phyloP scores from a whole-genome alignment of 805 yeast genomes.

The Nakazawaea laoshanensis region DNA sequence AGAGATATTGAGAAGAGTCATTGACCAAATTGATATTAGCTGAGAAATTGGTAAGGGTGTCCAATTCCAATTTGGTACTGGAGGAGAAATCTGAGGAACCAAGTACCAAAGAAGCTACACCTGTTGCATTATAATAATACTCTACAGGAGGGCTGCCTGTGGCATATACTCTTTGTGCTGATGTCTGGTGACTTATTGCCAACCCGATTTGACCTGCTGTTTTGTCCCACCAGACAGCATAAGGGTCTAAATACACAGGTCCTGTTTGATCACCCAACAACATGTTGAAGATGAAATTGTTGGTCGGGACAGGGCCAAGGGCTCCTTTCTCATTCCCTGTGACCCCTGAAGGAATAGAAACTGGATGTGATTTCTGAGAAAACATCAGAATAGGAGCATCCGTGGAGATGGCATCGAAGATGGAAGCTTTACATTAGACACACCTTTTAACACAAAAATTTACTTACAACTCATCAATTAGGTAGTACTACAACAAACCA shows the following conservation, averaged over 20 bases:
- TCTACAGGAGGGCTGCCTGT: slow-evolving; percentile 38
- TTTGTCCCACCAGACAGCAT: slow-evolving; percentile 56
- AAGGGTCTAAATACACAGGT: slow-evolving; percentile 79
- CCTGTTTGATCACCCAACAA: slow-evolving; percentile 55
- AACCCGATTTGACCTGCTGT: slow-evolving; percentile 39
- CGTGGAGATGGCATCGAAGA: slow-evolving; percentile 32
- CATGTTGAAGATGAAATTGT: slow-evolving; percentile 71
- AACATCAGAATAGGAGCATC: slow-evolving; percentile 37
- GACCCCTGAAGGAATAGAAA: slow-evolving; percentile 17
- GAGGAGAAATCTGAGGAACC: slow-evolving; percentile 33
- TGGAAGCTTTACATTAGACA: no score
- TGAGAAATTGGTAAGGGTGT: slow-evolving; percentile 22
- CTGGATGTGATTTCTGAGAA: slow-evolving; percentile 18
- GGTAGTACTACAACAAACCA: no score
- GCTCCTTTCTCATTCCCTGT: slow-evolving; percentile 10
- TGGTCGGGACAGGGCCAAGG: slow-evolving; percentile 46
- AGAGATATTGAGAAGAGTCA: slow-evolving; percentile 5
- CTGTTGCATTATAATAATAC: slow-evolving; percentile 57
- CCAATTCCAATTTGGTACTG: slow-evolving; percentile 17
- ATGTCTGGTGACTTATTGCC: slow-evolving; percentile 56
- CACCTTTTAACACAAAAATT: no score
- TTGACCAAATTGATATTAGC: slow-evolving; percentile 16
- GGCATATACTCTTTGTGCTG: slow-evolving; percentile 58
- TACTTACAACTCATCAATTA: no score
- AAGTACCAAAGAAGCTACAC: slow-evolving; percentile 49